Base-by-base conservation (phyloP, 768 basidiomycete genomes). In the Filobasidium wieringae region DNA sequence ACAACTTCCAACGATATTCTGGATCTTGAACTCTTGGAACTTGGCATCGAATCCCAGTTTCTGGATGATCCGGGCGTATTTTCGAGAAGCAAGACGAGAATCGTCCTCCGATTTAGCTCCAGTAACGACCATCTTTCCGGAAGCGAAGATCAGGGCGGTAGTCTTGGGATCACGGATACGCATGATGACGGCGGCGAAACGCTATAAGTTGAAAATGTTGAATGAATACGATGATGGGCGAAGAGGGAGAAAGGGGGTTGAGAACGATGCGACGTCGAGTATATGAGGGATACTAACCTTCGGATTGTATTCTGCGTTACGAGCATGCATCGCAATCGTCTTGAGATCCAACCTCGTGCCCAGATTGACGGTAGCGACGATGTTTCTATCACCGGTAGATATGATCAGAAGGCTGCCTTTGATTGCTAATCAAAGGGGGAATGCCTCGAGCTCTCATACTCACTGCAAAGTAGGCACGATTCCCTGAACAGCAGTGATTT, bases 121-220 rank as follows among this genome's bases (percentile, higher is more conserved):
- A 37, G 95, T 97, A 58, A 97, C 93, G 74, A 99, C 95, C 88
- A 99, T 97, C 82, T 97, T 99, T 72, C 95, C 95, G 58, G 90
- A 93, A 32, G 95, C 95, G 75, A 99, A 99, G 76, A 99, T 97
- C 66, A 99, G 83, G 24, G 93, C 95, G 52, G 95, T 99, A 59
- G 95, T 99, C 80, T 99, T 99, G 51, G 95, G 95, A 68, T 97
- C 95, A 66, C 95, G 91, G 71, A 99, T 97, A 76, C 95, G 89
- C 95, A 99, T 99, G 78, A 99, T 97, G 66, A 97, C 95, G 60
- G 95, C 95, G 67, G 93, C 95, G 79, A 99, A 99, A 85, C 95
- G 95, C 95, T 99, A 49, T 12, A 27, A 6, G 17, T 12, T 26
- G 22, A 0, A 36, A 17, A n/a, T n/a, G n/a, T n/a, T n/a, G n/a